These are phyloP conservation scores for Novymonas esmeraldas DNA, from an alignment of 208 protist genomes.

Conservation along the genomic window DNA sequence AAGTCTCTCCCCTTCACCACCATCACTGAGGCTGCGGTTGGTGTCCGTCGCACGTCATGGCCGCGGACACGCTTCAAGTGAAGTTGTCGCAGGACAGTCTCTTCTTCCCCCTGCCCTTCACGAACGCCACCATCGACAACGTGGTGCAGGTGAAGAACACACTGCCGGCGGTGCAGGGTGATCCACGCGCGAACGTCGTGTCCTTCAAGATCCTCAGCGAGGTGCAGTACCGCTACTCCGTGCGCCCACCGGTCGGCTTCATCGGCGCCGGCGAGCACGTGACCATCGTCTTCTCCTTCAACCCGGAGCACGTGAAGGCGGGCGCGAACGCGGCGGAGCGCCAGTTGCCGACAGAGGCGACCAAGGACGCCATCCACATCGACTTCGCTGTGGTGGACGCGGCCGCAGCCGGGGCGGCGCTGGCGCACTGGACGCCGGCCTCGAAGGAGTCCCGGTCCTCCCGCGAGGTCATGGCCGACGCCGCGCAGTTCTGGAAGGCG, in stretches of 20 bases:
- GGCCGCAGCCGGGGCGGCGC: background rate
- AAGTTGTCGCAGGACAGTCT: slow-evolving; percentile 74
- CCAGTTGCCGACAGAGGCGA: slow-evolving; percentile 55
- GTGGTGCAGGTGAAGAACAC: slow-evolving; percentile 71
- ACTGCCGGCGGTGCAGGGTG: slow-evolving; percentile 34
- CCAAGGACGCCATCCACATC: slow-evolving; percentile 74
- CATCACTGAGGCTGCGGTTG: too few species aligned
- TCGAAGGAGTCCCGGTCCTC: slow-evolving; percentile 19
- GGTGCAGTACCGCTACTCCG: slow-evolving; percentile 71
- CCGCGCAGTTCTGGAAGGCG: slow-evolving; percentile 64
- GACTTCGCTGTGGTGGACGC: slow-evolving; percentile 71
- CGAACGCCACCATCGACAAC: slow-evolving; percentile 77
- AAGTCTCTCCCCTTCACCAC: background rate
- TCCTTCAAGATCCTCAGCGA: slow-evolving; percentile 78
- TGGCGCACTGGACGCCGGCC: slow-evolving; percentile 17
- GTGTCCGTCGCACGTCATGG: too few species aligned
- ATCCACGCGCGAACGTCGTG: slow-evolving; percentile 60
- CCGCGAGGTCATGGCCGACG: slow-evolving; percentile 33
- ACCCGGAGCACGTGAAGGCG: slow-evolving; percentile 55
- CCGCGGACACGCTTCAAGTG: slow-evolving; percentile 29
- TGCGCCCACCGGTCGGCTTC: slow-evolving; percentile 63
- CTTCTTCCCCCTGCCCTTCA: slow-evolving; percentile 83
- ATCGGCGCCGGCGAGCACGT: slow-evolving; percentile 56
- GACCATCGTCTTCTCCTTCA: slow-evolving; percentile 66
- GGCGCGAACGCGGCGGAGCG: slow-evolving; percentile 33